Base-by-base conservation (phyloP, 2,329 filamentous ascomycete genomes). In the Fusarium floridanum region DNA sequence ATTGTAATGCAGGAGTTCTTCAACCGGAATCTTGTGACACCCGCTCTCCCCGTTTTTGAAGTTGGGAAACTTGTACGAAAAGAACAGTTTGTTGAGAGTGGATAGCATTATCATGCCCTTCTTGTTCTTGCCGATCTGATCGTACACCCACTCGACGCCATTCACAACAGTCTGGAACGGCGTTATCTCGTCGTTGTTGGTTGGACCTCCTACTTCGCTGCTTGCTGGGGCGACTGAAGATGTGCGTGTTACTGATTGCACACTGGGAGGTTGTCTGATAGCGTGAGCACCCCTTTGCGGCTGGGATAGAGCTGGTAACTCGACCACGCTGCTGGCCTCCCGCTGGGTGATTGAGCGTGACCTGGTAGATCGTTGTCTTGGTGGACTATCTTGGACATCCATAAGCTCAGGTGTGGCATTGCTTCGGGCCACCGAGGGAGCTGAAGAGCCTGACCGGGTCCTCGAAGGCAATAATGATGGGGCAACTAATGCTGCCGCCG, bases 1-100 rank as follows among this genome's bases (percentile, higher is more conserved):
- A 63, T 87, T 86, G 69, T 86, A 88, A 14, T 84, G 81, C 3
- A 87, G 76, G 4, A 89, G 76, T 41, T 88, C 85, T 41, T 79
- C 66, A 4, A 82, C 79, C 4, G 82, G 82, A 11, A 88, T 82
- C 56, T 79, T 85, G 75, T 86, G 85, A n/a, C 80, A 77, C 22
- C 79, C 82, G 6, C 45, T 74, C 12, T 79, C 59, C 0, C 75
- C 77, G 5, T 70, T 79, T 39, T 78, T 81, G 41, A 69, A 77
- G 29, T 62, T 66, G 9, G 81, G 81, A 32, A 84, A 81, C 34
- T 72, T 79, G 71, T 82, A 82, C 24, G 61, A 66, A 22, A 81
- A 80, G 70, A 82, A 84, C 3, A 84, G 34, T n/a, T 75, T 78
- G 55, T 79, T 81, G 24, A 82, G 64, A 1, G 80, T 64, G 12